A percentile compares a stretch with the other conserved stretches of the same genome.
Conservation (phyloP, 345 rosid species). For the Lagerstroemia speciosa region DNA sequence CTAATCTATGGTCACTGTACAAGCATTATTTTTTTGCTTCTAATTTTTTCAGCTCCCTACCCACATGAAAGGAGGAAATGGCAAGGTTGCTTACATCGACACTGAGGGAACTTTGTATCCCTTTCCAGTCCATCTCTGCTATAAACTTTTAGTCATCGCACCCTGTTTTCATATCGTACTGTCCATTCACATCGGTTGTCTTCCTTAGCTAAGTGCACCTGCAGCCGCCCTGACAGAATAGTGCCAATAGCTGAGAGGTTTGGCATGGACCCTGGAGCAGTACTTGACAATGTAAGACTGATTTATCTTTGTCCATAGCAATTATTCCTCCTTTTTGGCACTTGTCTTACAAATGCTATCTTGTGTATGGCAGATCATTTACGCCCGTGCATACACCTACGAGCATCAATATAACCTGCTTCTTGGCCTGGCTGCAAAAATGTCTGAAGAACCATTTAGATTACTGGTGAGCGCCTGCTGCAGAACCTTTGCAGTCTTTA, state of each 20-base stretch:
- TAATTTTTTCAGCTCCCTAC: conserved; percentile 58
- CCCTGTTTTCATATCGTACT: too few species aligned
- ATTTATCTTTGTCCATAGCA: background rate
- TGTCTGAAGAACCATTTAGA: conserved; percentile 87
- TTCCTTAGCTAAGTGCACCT: conserved; percentile 25
- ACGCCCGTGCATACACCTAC: conserved; percentile 83
- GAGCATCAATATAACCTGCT: conserved; percentile 85
- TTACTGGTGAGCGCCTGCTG: conserved; percentile 42
- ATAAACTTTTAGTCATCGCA: too few species aligned
- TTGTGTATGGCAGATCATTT: conserved; percentile 54
- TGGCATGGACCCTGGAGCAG: conserved; percentile 95
- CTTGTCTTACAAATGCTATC: background rate
- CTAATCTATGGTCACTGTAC: too few species aligned
- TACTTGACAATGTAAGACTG: conserved; percentile 71
- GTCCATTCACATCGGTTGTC: conserved; percentile 3
- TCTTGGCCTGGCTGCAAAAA: conserved; percentile 89
- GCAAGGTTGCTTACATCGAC: conserved; percentile 90
- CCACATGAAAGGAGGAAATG: conserved; percentile 82
- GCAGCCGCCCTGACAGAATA: conserved; percentile 78
- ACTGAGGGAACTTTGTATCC: conserved; percentile 91
- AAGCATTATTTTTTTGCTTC: background rate
- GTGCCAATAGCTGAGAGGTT: conserved; percentile 92
- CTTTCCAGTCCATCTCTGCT: background rate
- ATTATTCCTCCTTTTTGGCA: background rate
- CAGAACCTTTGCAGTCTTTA: background rate